Base-by-base conservation (phyloP, 139 green algal genomes). In the Asterochloris sp. region DNA sequence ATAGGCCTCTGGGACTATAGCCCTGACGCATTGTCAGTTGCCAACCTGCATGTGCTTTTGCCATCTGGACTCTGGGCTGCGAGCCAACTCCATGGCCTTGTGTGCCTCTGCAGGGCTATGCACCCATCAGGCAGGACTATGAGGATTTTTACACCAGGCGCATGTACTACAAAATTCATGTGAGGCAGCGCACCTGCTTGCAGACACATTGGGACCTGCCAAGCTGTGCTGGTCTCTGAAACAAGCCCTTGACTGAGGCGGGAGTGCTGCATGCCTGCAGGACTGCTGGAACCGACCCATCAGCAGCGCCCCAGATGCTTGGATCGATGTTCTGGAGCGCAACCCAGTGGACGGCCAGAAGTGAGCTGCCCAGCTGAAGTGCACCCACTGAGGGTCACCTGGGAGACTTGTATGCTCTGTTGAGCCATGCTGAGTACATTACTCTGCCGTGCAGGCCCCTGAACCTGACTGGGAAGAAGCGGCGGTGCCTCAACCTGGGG, bases 211-310 rank as follows among this genome's bases (percentile, higher is more conserved):
- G 38, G 38, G 38, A 6, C 38, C 38, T 54, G 38, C 38, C 38
- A 54, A 6, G 38, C 38, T 54, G 38, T 54, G 38, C 38, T 54
- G 38, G 38, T 54, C 38, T 2, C 38, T 54, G 2, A 54, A 10
- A 54, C 4, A 54, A 54, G 38, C 6, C 38, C 38, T 6, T 54
- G 38, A 54, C 38, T 54, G 38, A 54, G 6, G 6, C 6, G 38
- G 38, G 38, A 54, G 6, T 54, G 38, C 38, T 54, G 38, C 38
- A 78, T 23, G 47, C 68, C 73, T 90, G 26, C 87, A 97, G 90
- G 97, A 99, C 88, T 96, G 91, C 85, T 99, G 91, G 85, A 99
- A 99, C 88, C 83, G 97, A 26, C 97, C 97, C 17, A 98, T 99
- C 62, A 85, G 85, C 78, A 96, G 91, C 63, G 92, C 97, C 0